phyloP scores from a whole-genome alignment of 1,139 yeast genomes.

The Yamadazyma triangularis region DNA sequence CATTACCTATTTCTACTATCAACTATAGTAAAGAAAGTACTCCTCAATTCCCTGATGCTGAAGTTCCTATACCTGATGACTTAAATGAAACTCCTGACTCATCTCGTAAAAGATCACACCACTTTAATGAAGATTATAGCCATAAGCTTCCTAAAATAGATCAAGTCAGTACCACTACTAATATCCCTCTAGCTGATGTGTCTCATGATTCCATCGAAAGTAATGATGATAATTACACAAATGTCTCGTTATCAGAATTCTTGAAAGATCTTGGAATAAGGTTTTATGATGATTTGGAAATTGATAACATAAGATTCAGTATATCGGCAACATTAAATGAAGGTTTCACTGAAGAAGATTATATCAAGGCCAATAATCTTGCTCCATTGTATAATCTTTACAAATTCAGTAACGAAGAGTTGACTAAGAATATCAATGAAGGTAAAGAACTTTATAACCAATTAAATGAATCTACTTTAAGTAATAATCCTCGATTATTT shows the following conservation, averaged over 20 bases:
- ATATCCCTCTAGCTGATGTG: conserved; percentile 28
- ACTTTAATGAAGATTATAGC: neutral
- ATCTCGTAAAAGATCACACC: neutral
- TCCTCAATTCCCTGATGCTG: conserved; percentile 13
- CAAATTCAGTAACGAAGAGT: conserved; percentile 50
- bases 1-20: conserved; percentile 6
- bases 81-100: conserved; percentile 2
- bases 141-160: conserved; percentile 7
- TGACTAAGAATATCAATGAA: conserved; percentile 46
- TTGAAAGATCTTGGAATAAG: conserved; percentile 45
- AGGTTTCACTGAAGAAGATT: conserved; percentile 20
- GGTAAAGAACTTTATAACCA: conserved; percentile 43
- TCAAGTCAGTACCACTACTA: conserved; percentile 22
- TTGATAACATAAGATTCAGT: conserved; percentile 27
- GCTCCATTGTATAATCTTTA: conserved; percentile 42
- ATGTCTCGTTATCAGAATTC: conserved; percentile 39
- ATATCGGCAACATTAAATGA: conserved; percentile 15
- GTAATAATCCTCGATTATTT: conserved; percentile 47
- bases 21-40: neutral
- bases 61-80: conserved; percentile 13
- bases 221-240: conserved; percentile 18
- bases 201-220: conserved; percentile 8
- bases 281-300: conserved; percentile 49
- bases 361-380: conserved; percentile 24
- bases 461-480: conserved; percentile 38